Evolutionary conservation across 2,329 filamentous ascomycete species (phyloP), one percentile per base, ranked within the genome.

Genomic region (Ophiostoma tasmaniense): DNA sequence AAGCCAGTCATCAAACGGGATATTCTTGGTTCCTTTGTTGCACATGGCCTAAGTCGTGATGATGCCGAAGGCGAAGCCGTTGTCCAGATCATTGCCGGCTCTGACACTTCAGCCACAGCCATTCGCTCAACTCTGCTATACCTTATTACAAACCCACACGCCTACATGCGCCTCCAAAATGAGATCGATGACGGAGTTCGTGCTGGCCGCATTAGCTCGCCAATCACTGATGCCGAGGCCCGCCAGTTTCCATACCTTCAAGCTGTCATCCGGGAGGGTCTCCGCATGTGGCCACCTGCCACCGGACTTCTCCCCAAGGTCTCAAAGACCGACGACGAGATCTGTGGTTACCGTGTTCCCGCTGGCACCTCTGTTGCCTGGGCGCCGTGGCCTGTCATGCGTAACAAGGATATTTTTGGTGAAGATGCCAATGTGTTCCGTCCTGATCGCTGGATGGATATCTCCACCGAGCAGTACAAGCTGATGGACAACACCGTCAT

Each of bases 251-350:
- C 79, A 0, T 85, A 83, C 70, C 76, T 86, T 11, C 80, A 82
- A 71, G 83, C 83, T 0, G 80, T 81, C 8, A 79, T 85, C 52
- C 80, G 80, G 65, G 84, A 85, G 72, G 80, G 79, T 0, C 75
- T 85, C 22, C 78, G 84, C 0, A 77, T 84, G 30, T 80, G 78
- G 71, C 80, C 82, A 1, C 81, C 82, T 0, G 77, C 81, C 0
- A 77, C 77, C 0, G 79, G 78, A 0, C 61, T 73, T 35, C 61
- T 70, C 28, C 69, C 69, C 64, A 71, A 71, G 66, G 76, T 76
- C 1, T 76, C 79, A 13, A 78, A 79, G 3, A 73, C 75, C 0
- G 77, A 77, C 25, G 80, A 80, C 67, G 77, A 78, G 64, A 73
- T 76, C 10, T 75, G 76, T 65, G 79, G 79, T 50, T 73, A 78